Percentiles rank a stretch among this genome's conserved stretches.
These are phyloP conservation scores for Tirmania nivea DNA, from an alignment of 495 filamentous ascomycete genomes.

Conservation along the genomic window DNA sequence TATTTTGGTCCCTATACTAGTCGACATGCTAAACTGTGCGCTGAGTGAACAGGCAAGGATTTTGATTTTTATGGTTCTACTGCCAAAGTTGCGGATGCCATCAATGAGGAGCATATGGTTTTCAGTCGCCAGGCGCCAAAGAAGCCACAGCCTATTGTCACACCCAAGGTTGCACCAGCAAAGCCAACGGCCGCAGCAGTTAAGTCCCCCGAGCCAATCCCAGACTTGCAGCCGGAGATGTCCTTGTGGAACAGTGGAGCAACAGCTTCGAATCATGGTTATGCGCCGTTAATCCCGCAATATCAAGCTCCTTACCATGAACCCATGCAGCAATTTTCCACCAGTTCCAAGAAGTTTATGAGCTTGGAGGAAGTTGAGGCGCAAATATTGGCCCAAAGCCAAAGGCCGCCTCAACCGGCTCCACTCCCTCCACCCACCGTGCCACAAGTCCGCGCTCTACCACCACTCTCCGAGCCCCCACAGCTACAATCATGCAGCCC, in stretches of 20 bases:
- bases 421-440: constrained; percentile 12
- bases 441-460: background rate
- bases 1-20: background rate
- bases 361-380: constrained; percentile 95
- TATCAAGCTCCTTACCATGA: constrained; percentile 5
- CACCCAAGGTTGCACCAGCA: constrained; percentile 5
- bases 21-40: constrained; percentile 1
- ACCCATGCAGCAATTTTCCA: background rate
- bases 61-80: constrained; percentile 95
- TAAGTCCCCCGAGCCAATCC: constrained; percentile 24
- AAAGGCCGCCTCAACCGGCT: constrained; percentile 22
- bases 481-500: constrained; percentile 6
- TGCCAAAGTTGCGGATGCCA: constrained; percentile 56
- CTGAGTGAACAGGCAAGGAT: constrained; percentile 39
- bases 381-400: constrained; percentile 53
- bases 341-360: constrained; percentile 59
- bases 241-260: constrained; percentile 67
- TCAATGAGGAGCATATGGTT: constrained; percentile 73
- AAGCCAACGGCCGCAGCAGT: constrained; percentile 1
- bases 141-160: constrained; percentile 1
- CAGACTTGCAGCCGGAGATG: constrained; percentile 78
- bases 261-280: constrained; percentile 29
- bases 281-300: constrained; percentile 1
- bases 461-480: constrained; percentile 3
- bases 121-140: constrained; percentile 33